A percentile compares a stretch with the other conserved stretches of the same genome.
phyloP scores from a whole-genome alignment of 495 filamentous ascomycete genomes.

The Rhypophila decipiens region DNA sequence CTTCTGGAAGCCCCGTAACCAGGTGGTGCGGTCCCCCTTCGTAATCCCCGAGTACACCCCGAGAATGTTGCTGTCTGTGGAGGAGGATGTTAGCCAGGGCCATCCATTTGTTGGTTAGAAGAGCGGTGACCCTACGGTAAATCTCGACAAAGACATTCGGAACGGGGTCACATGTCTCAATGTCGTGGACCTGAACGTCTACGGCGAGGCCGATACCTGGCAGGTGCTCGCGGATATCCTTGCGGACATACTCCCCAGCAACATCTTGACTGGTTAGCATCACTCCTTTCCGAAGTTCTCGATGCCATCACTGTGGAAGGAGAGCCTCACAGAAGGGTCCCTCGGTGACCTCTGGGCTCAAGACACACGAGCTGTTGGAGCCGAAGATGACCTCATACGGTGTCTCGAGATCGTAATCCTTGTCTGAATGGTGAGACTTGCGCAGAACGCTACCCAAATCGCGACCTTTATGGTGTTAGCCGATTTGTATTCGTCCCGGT shows the following conservation, averaged over 20 bases:
- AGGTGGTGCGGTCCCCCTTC: constrained; percentile 42
- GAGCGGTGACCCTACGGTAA: constrained; percentile 33
- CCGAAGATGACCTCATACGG: constrained; percentile 32
- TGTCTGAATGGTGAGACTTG: constrained; percentile 6
- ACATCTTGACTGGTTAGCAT: constrained; percentile 40
- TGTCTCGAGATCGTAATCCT: constrained; percentile 9
- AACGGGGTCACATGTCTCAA: constrained; percentile 51
- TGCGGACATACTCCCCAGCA: constrained; percentile 44
- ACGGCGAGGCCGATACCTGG: constrained; percentile 50
- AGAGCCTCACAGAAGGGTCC: constrained; percentile 27
- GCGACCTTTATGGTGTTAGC: constrained; percentile 18
- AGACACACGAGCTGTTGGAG: constrained; percentile 44
- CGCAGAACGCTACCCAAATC: constrained; percentile 24
- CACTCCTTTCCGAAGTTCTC: too few relatives aligned
- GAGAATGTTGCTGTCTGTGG: constrained; percentile 30
- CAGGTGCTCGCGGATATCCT: constrained; percentile 50
- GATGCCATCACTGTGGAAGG: too few relatives aligned
- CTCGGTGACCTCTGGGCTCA: constrained; percentile 50
- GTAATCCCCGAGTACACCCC: constrained; percentile 54
- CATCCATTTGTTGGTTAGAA: too few relatives aligned
- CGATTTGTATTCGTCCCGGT: not conserved
- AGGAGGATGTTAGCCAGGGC: not conserved
- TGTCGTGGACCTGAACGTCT: constrained; percentile 56
- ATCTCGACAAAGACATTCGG: constrained; percentile 52
- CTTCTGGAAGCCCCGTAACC: constrained; percentile 44